phyloP scores from a whole-genome alignment of 163 green algal genomes.

The Prototheca stagnorum region DNA sequence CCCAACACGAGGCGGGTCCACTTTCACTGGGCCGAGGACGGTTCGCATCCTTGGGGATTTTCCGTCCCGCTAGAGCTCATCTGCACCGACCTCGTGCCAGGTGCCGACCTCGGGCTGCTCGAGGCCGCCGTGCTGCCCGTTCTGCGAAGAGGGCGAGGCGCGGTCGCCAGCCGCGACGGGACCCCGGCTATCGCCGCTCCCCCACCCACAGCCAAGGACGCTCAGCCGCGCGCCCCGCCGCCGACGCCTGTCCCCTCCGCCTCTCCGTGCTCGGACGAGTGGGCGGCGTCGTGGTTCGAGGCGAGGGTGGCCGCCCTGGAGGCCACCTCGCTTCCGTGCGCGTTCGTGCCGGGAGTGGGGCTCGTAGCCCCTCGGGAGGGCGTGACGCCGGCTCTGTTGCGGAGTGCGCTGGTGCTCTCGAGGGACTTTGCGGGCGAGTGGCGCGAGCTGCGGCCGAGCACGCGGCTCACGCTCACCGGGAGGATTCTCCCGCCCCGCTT shows the following conservation, averaged over 20 bases:
- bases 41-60: constrained; percentile 34
- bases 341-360: constrained; percentile 6
- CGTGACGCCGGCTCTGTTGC: constrained; percentile 7
- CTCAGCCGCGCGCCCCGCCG: too few relatives aligned
- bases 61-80: constrained; percentile 45
- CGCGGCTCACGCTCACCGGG: constrained; percentile 26
- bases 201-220: too few relatives aligned
- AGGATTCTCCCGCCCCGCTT: constrained; percentile 23
- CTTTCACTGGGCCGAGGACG: constrained; percentile 46
- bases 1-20: constrained; percentile 61
- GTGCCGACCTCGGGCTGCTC: not conserved
- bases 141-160: not conserved
- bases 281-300: too few relatives aligned
- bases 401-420: constrained; percentile 28
- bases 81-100: not conserved
- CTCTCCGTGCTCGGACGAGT: too few relatives aligned
- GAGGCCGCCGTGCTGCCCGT: constrained; percentile 8
- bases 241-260: too few relatives aligned
- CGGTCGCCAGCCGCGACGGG: too few relatives aligned
- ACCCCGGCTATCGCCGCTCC: too few relatives aligned
- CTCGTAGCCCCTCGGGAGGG: constrained; percentile 14
- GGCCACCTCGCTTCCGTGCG: not conserved
- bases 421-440: constrained; percentile 54
- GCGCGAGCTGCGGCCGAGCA: constrained; percentile 44
- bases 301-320: too few relatives aligned